Percentiles rank a stretch among this genome's conserved stretches.
phyloP scores from a whole-genome alignment of 805 yeast genomes.

The Middelhovenomyces tepae region DNA sequence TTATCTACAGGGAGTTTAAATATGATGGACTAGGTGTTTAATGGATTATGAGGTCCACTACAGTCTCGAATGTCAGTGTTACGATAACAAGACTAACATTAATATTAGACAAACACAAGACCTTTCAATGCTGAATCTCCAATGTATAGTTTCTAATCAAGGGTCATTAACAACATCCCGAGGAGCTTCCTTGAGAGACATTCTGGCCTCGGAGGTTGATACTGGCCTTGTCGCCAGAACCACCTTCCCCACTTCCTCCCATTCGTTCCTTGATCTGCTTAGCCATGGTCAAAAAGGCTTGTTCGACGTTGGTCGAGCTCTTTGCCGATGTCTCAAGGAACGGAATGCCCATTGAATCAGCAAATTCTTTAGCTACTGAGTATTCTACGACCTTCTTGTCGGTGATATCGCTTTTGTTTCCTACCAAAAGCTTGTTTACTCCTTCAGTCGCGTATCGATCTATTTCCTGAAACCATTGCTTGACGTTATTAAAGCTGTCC shows the following conservation, averaged over 20 bases:
- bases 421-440: constrained; percentile 89
- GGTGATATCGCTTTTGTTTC: constrained; percentile 89
- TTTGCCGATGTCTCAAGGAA: constrained; percentile 95
- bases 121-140: constrained; percentile 3
- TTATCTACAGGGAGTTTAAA: background rate
- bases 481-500: constrained; percentile 77
- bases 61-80: background rate
- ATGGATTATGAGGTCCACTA: background rate
- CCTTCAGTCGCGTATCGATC: constrained; percentile 98
- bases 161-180: constrained; percentile 31
- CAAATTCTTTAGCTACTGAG: constrained; percentile 94
- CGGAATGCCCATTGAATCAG: constrained; percentile 89
- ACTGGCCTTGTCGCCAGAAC: constrained; percentile 31
- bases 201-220: constrained; percentile 34
- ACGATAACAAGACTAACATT: constrained; percentile 1
- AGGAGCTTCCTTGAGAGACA: constrained; percentile 32
- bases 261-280: constrained; percentile 95
- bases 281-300: constrained; percentile 97
- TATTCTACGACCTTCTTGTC: constrained; percentile 94
- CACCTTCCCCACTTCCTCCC: constrained; percentile 37
- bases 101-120: constrained; percentile 1
- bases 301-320: constrained; percentile 93
- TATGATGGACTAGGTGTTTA: background rate
- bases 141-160: background rate
- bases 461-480: constrained; percentile 97